Base-by-base conservation (phyloP, 164 flowering plant genomes). In the Paratinospora sagittata region DNA sequence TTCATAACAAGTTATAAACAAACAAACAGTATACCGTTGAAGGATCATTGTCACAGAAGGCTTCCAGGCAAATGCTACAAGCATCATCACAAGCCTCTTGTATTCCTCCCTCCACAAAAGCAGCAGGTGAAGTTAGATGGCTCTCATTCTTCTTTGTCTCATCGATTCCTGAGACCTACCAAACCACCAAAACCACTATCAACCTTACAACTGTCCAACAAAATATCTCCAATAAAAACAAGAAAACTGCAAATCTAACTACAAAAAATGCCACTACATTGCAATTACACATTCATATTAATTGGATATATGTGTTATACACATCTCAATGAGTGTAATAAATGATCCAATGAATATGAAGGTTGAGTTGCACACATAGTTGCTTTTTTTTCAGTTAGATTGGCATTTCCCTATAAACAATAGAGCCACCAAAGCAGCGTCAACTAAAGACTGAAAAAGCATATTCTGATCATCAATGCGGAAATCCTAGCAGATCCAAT, bases 81-180 rank as follows among this genome's bases (percentile, higher is more conserved):
- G 98, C 89, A 85, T 95, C 98, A 68, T 92, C 98, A 79, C 96
- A 95, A 9, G 98, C 97, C 8, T 93, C 99, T 67, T 93, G 99
- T 71, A 93, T 81, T 69, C 99, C 98, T 2, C 99, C 98, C 72
- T 92, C 96, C 34, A 95, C 98, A 73, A 95, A 95, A 72, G 97
- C 98, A 26, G 94, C 97, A 47, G 97, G 94, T 1, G 97, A 90
- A 27, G 93, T 85, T 79, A 89, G 70, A 77, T 87, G 93, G 69
- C 67, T 74, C 66, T 87, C 97, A 61, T 72, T 64, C 76, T n/a
- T n/a, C n/a, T 75, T 74, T 26, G 24, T 79, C 79, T 84, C 92
- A 27, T 90, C 92, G 88, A 82, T 86, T 67, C 63, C 81, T 45
- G 68, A 76, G 80, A 66, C 83, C 83, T 81, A 64, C 64, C 16